These are phyloP conservation scores for Wallacemonas sp. DNA, from an alignment of 208 protist species.

Conservation along the genomic window DNA sequence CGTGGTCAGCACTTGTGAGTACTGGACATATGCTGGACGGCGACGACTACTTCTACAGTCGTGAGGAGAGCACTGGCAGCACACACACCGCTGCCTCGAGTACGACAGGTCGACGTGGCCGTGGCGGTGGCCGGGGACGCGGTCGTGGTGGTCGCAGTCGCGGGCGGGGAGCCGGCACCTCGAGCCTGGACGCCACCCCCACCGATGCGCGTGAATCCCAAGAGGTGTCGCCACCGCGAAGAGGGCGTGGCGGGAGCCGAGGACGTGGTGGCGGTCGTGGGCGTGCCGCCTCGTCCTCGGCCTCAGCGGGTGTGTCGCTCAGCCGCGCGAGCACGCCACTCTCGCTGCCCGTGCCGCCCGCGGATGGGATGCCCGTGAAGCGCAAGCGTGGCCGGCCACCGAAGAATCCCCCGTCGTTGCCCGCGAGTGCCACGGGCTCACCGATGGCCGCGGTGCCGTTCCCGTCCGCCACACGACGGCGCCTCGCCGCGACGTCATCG, in stretches of 20 bases:
- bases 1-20: neutral
- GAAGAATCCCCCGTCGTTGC: slow-evolving; percentile 31
- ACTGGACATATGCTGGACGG: neutral
- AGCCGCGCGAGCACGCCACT: neutral
- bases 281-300: neutral
- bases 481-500: neutral
- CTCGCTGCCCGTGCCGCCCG: neutral
- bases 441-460: slow-evolving; percentile 12
- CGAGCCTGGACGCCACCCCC: neutral
- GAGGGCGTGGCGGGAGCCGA: slow-evolving; percentile 7
- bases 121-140: slow-evolving; percentile 2
- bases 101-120: neutral
- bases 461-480: neutral
- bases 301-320: neutral
- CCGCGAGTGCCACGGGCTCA: slow-evolving; percentile 13
- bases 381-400: slow-evolving; percentile 66
- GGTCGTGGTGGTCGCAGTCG: slow-evolving; percentile 16
- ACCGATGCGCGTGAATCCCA: neutral
- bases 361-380: slow-evolving; percentile 33
- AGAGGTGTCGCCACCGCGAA: neutral
- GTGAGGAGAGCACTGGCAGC: neutral
- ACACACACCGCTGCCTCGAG: slow-evolving; percentile 10
- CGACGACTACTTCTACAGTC: neutral
- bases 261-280: slow-evolving; percentile 21
- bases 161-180: neutral